Percentiles rank a stretch among this genome's conserved stretches.
These are phyloP conservation scores for Kluyveromyces sp. DNA, from an alignment of 1,139 yeast species.

Conservation along the genomic window DNA sequence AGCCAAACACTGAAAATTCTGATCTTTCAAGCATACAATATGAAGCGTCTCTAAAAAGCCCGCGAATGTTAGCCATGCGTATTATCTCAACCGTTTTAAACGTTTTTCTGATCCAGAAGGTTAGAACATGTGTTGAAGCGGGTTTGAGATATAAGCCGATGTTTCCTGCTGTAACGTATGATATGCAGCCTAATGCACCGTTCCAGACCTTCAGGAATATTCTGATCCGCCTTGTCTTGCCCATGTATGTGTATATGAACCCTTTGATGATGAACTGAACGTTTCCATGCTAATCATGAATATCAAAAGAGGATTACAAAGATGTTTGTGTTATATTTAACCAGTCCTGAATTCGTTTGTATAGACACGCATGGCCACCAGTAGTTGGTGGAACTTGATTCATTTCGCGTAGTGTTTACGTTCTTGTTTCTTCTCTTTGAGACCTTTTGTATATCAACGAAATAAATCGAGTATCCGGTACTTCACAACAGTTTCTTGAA, in stretches of 20 bases:
- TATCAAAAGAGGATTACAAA: conserved; percentile 5
- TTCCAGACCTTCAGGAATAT: too few relatives aligned
- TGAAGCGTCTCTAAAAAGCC: not conserved
- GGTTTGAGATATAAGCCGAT: conserved; percentile 4
- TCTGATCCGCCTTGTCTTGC: too few relatives aligned
- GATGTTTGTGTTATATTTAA: conserved; percentile 1
- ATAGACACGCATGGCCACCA: not conserved
- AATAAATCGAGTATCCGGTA: too few relatives aligned
- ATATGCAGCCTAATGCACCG: too few relatives aligned
- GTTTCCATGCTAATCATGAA: conserved; percentile 33
- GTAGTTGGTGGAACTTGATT: too few relatives aligned
- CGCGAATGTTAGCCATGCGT: too few relatives aligned
- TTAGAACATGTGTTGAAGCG: not conserved
- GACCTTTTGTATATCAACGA: not conserved
- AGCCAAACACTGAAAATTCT: conserved; percentile 35
- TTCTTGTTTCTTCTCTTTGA: too few relatives aligned
- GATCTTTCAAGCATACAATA: conserved; percentile 13
- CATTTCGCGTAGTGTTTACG: not conserved
- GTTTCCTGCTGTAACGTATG: not conserved
- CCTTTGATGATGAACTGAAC: conserved; percentile 18
- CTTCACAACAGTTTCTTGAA: too few relatives aligned
- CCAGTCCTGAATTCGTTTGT: conserved; percentile 4
- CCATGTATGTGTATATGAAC: not conserved
- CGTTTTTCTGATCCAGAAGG: not conserved
- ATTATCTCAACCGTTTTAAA: not conserved